Evolutionary conservation across 2,329 filamentous ascomycete genomes (phyloP).

Genomic region (Penicillium sp.): DNA sequence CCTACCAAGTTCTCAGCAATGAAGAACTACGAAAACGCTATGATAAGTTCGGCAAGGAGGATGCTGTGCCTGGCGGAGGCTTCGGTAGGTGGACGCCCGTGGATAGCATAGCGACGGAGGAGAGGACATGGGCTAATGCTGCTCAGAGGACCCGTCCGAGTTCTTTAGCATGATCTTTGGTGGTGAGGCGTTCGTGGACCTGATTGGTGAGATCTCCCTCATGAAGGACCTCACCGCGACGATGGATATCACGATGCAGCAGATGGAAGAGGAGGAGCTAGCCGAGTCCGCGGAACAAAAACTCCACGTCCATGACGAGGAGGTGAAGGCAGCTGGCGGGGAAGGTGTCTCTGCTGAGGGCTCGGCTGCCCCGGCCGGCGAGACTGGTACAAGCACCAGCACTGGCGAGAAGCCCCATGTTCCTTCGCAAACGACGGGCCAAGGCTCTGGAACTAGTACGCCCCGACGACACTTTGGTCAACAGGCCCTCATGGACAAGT

Average conservation of each 20-base stretch:
- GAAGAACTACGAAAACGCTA: slow-evolving; percentile 84
- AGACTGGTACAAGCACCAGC: slow-evolving; percentile 42
- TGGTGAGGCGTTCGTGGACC: slow-evolving; percentile 90
- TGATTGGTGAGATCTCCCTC: slow-evolving; percentile 95
- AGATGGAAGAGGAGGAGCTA: slow-evolving; percentile 66
- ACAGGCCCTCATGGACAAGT: slow-evolving; percentile 82
- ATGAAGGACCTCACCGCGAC: slow-evolving; percentile 98
- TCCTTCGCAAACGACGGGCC: slow-evolving; percentile 17
- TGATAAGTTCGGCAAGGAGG: slow-evolving; percentile 95
- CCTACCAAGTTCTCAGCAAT: slow-evolving; percentile 78
- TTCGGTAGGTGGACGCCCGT: slow-evolving; percentile 67
- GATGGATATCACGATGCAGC: slow-evolving; percentile 94
- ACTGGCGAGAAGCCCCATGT: slow-evolving; percentile 7
- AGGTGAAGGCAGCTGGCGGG: slow-evolving; percentile 44
- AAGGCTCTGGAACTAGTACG: slow-evolving; percentile 45
- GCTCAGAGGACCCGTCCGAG: slow-evolving; percentile 77
- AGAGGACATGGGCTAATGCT: neutral
- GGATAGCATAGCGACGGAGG: too few relatives aligned
- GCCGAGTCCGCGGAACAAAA: slow-evolving; percentile 54
- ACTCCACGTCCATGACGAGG: slow-evolving; percentile 45
- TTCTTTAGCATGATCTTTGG: slow-evolving; percentile 99
- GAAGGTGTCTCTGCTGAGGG: slow-evolving; percentile 37
- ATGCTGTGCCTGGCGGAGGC: slow-evolving; percentile 82
- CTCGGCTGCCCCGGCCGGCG: slow-evolving; percentile 57
- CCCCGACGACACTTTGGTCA: slow-evolving; percentile 65